Percentiles rank a stretch among this genome's conserved stretches.
phyloP scores from a whole-genome alignment of 176 grass and related monocot genomes.

The Dendrocalamus sinicus region DNA sequence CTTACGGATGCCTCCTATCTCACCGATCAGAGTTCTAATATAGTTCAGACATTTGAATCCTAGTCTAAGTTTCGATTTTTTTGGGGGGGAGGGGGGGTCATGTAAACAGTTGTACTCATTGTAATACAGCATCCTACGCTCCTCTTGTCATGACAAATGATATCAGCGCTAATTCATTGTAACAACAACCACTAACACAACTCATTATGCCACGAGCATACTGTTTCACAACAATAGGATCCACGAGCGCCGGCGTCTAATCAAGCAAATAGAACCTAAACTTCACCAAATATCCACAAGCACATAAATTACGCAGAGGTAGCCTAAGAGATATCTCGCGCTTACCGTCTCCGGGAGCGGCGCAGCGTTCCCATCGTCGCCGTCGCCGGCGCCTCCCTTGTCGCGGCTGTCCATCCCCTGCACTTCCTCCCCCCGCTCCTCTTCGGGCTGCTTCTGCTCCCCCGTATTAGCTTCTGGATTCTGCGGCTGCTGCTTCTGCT shows the following conservation, averaged over 20 bases:
- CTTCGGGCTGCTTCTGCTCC: not conserved
- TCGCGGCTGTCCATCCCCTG: slow-evolving; percentile 67
- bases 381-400: slow-evolving; percentile 51
- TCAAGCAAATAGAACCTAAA: slow-evolving; percentile 20
- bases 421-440: slow-evolving; percentile 38
- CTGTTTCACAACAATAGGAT: not conserved
- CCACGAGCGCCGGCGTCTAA: slow-evolving; percentile 7
- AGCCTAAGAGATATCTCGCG: not conserved
- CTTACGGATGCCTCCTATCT: not conserved
- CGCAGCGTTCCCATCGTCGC: slow-evolving; percentile 65
- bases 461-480: not conserved
- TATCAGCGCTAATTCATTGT: not conserved
- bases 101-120: not conserved
- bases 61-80: slow-evolving; percentile 23
- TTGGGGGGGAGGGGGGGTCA: too few relatives aligned
- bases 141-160: not conserved
- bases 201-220: not conserved
- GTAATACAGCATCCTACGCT: not conserved
- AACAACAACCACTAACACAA: not conserved
- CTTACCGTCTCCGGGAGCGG: slow-evolving; percentile 77
- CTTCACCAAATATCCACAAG: not conserved
- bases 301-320: slow-evolving; percentile 20
- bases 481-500: slow-evolving; percentile 6
- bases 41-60: slow-evolving; percentile 9
- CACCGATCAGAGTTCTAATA: not conserved